A percentile compares a stretch with the other conserved stretches of the same genome.
Evolutionary conservation across 139 green algal genomes (phyloP).

Genomic region (Tetraselmis striata): DNA sequence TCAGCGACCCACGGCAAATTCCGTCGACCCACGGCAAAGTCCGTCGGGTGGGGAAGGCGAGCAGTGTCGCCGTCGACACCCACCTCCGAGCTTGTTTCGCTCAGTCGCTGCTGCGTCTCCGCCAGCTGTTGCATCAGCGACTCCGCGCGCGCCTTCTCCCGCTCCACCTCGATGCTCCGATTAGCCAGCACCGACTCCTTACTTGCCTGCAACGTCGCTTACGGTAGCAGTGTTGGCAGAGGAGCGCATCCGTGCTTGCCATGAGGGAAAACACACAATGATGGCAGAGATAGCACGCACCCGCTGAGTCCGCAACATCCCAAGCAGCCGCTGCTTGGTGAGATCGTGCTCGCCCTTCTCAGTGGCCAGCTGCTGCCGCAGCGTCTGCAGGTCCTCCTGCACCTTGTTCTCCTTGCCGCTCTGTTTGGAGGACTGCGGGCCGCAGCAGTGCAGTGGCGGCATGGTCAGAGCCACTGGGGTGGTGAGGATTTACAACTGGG

Average conservation of each 20-base stretch:
- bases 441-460: too few relatives aligned
- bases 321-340: neutral
- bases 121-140: neutral
- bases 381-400: neutral
- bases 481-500: too few relatives aligned
- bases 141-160: neutral
- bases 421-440: neutral
- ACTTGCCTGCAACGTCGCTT: too few relatives aligned
- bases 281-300: too few relatives aligned
- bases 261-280: too few relatives aligned
- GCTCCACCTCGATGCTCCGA: neutral
- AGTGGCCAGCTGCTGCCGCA: neutral
- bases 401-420: neutral
- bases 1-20: too few relatives aligned
- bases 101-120: neutral
- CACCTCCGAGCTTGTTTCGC: neutral
- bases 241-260: too few relatives aligned
- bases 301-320: neutral
- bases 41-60: too few relatives aligned
- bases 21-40: too few relatives aligned
- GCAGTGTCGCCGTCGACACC: too few relatives aligned
- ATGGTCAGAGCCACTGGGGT: too few relatives aligned
- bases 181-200: neutral
- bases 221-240: too few relatives aligned
- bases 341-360: neutral